Base-by-base conservation (phyloP, 2,329 filamentous ascomycete species). In the Ceratocystis cubensis region DNA sequence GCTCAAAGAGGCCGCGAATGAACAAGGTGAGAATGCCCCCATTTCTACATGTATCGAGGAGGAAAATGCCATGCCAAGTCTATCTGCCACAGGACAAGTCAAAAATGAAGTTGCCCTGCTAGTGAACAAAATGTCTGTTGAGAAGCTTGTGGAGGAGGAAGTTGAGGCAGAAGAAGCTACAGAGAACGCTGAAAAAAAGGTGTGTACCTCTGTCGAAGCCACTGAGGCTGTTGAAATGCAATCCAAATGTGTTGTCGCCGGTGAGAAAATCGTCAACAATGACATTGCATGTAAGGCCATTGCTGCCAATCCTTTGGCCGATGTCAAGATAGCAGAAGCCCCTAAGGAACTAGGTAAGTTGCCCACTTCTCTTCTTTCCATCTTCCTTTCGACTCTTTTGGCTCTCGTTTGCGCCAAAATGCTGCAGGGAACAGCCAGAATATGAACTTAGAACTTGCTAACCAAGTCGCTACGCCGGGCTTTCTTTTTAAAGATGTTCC, bases 1-100 rank as follows among this genome's bases (percentile, higher is more conserved):
- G 25, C 5, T 25, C 17, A 46, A 64, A 17, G 62, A 64, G 46
- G 62, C 25, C 22, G 44, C 45, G 37, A 48, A 30, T 50, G 62
- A 64, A 50, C 44, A 53, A 64, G 62, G 62, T 64, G 62, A 64
- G 62, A 64, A 50, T 64, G 28, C 28, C 62, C 46, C 62, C 20
- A 48, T 64, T 22, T 46, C 25, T 53, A 30, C 25, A 41, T 22
- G 45, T 30, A 25, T 61, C 17, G 45, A 67, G 62, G 62, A 65
- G 37, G 62, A 64, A 45, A 59, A 59, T 3, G 56, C 56, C 56
- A 59, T 59, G 56, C 30, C 56, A 59, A 59, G 56, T 59, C 56
- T n/a, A 59, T 59, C 28, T 59, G 56, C 56, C 15, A 5, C 17
- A 15, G 56, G 20, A 30, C 15, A 59, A 25, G 22, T 59, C 3